Evolutionary conservation across 2,329 filamentous ascomycete species (phyloP), one percentile per base, ranked within the genome.

Genomic region (Botrytis deweyae): DNA sequence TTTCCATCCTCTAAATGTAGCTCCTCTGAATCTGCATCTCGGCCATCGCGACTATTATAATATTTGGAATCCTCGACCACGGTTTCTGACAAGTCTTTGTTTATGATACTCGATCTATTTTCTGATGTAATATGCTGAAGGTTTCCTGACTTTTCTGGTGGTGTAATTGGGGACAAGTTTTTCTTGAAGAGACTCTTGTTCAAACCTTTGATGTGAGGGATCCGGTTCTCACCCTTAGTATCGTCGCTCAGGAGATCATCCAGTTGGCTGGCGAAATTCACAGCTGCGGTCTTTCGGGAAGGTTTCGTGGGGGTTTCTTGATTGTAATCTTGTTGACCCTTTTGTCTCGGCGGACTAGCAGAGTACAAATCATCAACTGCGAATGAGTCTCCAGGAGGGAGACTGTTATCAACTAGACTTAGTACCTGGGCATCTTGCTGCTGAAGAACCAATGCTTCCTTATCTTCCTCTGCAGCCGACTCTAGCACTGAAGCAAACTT

Each of bases 321-420:
- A 40, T 20, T 16, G 16, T 38, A 38, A 36, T 4, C 12, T 62
- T 59, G 18, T 40, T 49, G n/a, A 42, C 20, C 2, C 29, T 71
- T 49, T 55, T 40, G 36, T 52, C 25, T 22, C 38, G 5, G 52
- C 42, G 75, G 70, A 67, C 62, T 74, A 8, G 65, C 67, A 62
- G 64, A 29, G 58, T 76, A 66, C 5, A 73, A 22, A 70, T 73
- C 68, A 8, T 42, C 70, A 55, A 33, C 6, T 29, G 40, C 38
- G 42, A 46, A 65, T n/a, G 12, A 22, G 5, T 65, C 40, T 22
- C 38, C 40, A 7, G 6, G 29, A 36, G 33, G 18, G 29, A 52
- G 40, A 18, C 46, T 38, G 36, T 4, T n/a, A 44, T 58, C 49
- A n/a, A 74, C 7, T 25, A 44, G 55, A 49, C 40, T 10, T 68